A percentile compares a stretch with the other conserved stretches of the same genome.
Evolutionary conservation across 1,284 basidiomycete species (phyloP).

Genomic region (Cystobasidium sp.): DNA sequence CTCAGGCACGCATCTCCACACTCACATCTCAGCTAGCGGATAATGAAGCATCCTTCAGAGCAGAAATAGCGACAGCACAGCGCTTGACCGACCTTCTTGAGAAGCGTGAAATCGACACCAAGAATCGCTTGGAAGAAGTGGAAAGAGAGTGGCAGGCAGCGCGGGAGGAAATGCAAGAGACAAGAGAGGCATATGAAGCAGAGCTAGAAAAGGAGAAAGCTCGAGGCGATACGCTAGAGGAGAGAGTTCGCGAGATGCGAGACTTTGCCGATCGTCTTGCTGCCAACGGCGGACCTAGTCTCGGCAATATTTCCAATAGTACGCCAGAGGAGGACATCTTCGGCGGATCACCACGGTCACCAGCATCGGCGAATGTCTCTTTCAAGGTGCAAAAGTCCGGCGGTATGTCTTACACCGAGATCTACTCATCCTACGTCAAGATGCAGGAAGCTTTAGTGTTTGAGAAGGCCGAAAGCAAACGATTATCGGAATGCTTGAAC

Average conservation of each 20-base stretch:
- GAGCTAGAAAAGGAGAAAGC: slow-evolving; percentile 66
- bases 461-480: slow-evolving; percentile 77
- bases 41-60: slow-evolving; percentile 75
- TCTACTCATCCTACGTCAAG: slow-evolving; percentile 83
- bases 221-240: slow-evolving; percentile 48
- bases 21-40: slow-evolving; percentile 74
- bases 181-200: slow-evolving; percentile 68
- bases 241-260: slow-evolving; percentile 36
- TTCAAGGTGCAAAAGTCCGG: slow-evolving; percentile 69
- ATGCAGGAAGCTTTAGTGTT: slow-evolving; percentile 79
- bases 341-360: slow-evolving; percentile 28
- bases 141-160: slow-evolving; percentile 77
- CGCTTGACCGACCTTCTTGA: slow-evolving; percentile 79
- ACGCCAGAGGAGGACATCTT: slow-evolving; percentile 30
- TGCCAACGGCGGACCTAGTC: slow-evolving; percentile 12
- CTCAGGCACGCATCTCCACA: slow-evolving; percentile 71
- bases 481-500: slow-evolving; percentile 74
- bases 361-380: slow-evolving; percentile 80
- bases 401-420: slow-evolving; percentile 85
- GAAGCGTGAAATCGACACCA: slow-evolving; percentile 76
- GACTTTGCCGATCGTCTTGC: slow-evolving; percentile 40
- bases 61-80: slow-evolving; percentile 71
- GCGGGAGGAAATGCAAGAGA: slow-evolving; percentile 68
- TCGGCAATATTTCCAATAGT: slow-evolving; percentile 4
- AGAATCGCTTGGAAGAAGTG: slow-evolving; percentile 73